These are phyloP conservation scores for Petunia hybrid DNA, from an alignment of 305 asterid species.

Conservation along the genomic window DNA sequence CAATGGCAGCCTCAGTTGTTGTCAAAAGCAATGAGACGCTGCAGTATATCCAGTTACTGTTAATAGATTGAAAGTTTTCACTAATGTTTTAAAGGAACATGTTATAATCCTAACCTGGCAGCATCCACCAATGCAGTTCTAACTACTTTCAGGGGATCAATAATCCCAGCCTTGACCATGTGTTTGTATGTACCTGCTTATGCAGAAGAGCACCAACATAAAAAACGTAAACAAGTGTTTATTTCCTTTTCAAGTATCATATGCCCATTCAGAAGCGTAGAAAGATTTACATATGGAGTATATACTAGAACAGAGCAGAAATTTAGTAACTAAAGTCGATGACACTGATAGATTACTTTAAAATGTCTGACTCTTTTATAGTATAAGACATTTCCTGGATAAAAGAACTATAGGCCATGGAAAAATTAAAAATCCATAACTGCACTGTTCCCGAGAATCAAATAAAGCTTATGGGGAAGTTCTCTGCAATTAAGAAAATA, in stretches of 20 bases:
- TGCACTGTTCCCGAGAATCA: background rate
- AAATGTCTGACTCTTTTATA: background rate
- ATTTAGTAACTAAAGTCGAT: background rate
- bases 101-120: slow-evolving; percentile 60
- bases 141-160: slow-evolving; percentile 83
- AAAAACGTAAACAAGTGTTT: background rate
- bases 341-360: background rate
- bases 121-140: slow-evolving; percentile 85
- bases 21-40: slow-evolving; percentile 79
- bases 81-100: background rate
- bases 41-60: slow-evolving; percentile 35
- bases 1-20: slow-evolving; percentile 72
- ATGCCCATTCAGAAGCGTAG: background rate
- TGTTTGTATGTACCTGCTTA: slow-evolving; percentile 66
- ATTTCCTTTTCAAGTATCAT: background rate
- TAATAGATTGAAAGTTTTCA: slow-evolving; percentile 6
- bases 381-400: background rate
- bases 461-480: background rate
- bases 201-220: background rate
- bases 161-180: slow-evolving; percentile 87
- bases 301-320: background rate
- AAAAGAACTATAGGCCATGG: background rate
- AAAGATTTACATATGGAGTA: background rate
- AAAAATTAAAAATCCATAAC: background rate
- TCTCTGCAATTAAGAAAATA: slow-evolving; percentile 17